Evolutionary conservation across 106 monocot genomes (phyloP), one percentile per base, ranked within the genome.

Genomic region (Dendrobium officinale): DNA sequence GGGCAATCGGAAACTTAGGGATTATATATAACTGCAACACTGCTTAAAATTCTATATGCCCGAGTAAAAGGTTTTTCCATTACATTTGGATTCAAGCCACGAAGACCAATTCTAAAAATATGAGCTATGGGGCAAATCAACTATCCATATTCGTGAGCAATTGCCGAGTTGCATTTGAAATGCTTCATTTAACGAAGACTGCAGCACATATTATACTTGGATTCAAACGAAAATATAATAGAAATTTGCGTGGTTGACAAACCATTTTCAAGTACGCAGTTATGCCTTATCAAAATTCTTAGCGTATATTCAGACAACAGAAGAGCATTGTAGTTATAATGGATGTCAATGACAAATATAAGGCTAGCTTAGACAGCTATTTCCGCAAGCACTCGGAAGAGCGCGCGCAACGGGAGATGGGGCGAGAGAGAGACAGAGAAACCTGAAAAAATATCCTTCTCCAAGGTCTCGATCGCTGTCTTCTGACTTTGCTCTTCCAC

Each of bases 401-500:
- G 18, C 15, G 13, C 16, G 16, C 54, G 16, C 54, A 77, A 27
- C 24, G 40, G 70, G 78, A 81, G n/a, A 59, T n/a, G n/a, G 72
- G 56, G 73, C 26, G 26, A 80, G 31, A 80, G 31, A 80, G 0
- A 37, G 42, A 20, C 3, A 37, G 43, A 15, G 24, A 64, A 4
- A 93, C 95, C 92, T 81, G 81, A 79, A 1, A 79, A 48, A 67
- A 95, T 80, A 76, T 95, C 92, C 81, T 83, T 87, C 82, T 87
- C 86, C 40, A 87, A 48, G 75, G 84, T 41, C 3, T 72, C 85
- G 55, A 92, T 89, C 1, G 85, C 84, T n/a, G 92, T 90, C 31
- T 49, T 85, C 87, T 87, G 92, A 82, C 78, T 87, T 87, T 92
- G 86, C 83, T 95, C 92, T 87, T 95, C 92, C 43, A 81, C 90